Percentiles rank a stretch among this genome's conserved stretches.
These are phyloP conservation scores for Prototheca stagnorum DNA, from an alignment of 163 green algal species.

Conservation along the genomic window DNA sequence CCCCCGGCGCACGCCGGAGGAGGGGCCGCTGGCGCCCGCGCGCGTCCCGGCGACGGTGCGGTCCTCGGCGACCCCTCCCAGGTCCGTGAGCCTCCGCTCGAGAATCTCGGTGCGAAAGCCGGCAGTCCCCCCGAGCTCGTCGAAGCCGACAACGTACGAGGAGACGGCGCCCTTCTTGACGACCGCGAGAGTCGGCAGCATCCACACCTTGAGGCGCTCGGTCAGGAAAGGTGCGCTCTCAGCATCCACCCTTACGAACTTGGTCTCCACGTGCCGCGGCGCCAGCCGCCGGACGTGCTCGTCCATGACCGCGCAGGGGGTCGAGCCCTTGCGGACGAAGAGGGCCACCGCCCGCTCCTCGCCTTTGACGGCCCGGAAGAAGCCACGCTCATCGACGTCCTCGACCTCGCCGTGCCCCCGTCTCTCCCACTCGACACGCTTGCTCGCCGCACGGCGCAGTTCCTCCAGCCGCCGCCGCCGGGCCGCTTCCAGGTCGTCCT, in stretches of 20 bases:
- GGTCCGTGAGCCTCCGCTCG: too few species aligned
- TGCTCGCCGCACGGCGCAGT: too few species aligned
- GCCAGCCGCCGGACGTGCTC: slow-evolving; percentile 77
- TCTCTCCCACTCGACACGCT: slow-evolving; percentile 60
- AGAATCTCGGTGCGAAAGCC: too few species aligned
- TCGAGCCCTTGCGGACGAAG: slow-evolving; percentile 86
- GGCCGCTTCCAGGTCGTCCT: not conserved
- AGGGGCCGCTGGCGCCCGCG: too few species aligned
- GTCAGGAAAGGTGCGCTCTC: slow-evolving; percentile 80
- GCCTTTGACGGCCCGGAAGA: slow-evolving; percentile 81
- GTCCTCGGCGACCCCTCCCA: slow-evolving; percentile 83
- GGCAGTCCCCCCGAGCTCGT: too few species aligned
- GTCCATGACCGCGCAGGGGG: slow-evolving; percentile 96
- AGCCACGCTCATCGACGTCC: slow-evolving; percentile 68
- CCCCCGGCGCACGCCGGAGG: not conserved
- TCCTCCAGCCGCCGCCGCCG: not conserved
- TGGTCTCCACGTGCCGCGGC: slow-evolving; percentile 82
- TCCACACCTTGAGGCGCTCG: slow-evolving; percentile 87
- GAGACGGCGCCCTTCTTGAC: slow-evolving; percentile 81
- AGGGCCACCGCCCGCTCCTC: slow-evolving; percentile 85
- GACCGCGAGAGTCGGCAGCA: slow-evolving; percentile 90
- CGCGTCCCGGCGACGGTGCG: slow-evolving; percentile 19
- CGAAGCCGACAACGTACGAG: slow-evolving; percentile 85
- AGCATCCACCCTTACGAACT: slow-evolving; percentile 85
- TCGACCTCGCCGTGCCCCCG: slow-evolving; percentile 77